Evolutionary conservation across 106 monocot genomes (phyloP).

Genomic region (Xerophyta viscosa): DNA sequence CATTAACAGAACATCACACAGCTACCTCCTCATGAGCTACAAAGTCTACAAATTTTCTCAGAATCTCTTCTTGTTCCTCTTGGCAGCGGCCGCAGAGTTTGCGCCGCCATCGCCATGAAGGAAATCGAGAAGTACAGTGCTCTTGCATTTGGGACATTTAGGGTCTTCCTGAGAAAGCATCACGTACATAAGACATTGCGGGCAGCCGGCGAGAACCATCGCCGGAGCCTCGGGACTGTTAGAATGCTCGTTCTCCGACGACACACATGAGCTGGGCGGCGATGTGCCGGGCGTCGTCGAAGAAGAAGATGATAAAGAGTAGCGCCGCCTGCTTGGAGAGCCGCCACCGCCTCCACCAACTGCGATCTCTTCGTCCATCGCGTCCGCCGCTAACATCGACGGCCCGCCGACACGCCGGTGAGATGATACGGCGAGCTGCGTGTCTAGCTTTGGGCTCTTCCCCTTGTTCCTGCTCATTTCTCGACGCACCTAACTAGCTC

Average conservation of each 20-base stretch:
- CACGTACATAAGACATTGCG: slow-evolving; percentile 12
- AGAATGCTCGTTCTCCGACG: slow-evolving; percentile 4
- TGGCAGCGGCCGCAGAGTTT: not conserved
- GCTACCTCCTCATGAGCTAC: too few relatives aligned
- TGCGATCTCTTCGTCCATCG: not conserved
- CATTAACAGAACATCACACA: too few relatives aligned
- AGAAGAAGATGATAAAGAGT: slow-evolving; percentile 2
- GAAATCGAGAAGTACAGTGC: slow-evolving; percentile 9
- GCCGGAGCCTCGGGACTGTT: slow-evolving; percentile 12
- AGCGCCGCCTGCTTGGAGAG: not conserved
- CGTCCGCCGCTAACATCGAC: not conserved
- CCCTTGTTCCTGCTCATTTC: slow-evolving; percentile 10
- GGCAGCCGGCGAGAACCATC: slow-evolving; percentile 20
- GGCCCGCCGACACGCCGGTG: not conserved
- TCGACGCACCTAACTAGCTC: too few relatives aligned
- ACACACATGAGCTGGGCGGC: slow-evolving; percentile 16
- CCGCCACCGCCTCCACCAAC: too few relatives aligned
- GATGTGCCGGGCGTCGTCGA: slow-evolving; percentile 1
- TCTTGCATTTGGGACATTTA: slow-evolving; percentile 22
- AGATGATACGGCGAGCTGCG: not conserved
- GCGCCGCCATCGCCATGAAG: not conserved
- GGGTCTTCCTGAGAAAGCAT: slow-evolving; percentile 17
- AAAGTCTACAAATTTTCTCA: too few relatives aligned
- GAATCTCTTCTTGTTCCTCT: not conserved
- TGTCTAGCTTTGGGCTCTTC: slow-evolving; percentile 6